A percentile compares a stretch with the other conserved stretches of the same genome.
Conservation (phyloP, 768 basidiomycete species). For the Sporobolomyces pararoseus region DNA sequence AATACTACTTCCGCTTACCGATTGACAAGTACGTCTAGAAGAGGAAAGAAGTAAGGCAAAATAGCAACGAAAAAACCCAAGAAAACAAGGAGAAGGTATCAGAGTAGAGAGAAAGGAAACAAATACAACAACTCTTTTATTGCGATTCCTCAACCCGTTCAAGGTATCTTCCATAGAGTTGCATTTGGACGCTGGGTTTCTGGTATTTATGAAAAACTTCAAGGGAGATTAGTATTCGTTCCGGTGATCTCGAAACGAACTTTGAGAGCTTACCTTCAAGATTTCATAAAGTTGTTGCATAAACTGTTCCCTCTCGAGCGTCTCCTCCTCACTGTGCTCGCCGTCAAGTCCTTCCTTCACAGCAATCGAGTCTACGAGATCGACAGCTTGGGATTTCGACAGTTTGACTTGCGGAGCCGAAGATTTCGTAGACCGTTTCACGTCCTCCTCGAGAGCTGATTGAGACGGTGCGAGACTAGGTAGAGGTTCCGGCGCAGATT, state of each 20-base stretch:
- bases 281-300: constrained; percentile 7
- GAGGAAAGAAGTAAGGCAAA: too few relatives aligned
- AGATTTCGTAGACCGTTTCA: background rate
- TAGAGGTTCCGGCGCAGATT: background rate
- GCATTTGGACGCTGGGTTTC: constrained; percentile 31
- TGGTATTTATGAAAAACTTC: background rate
- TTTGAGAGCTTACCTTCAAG: constrained; percentile 19
- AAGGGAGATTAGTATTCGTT: too few relatives aligned
- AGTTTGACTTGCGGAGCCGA: too few relatives aligned
- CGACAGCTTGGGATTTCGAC: background rate
- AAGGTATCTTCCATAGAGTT: constrained; percentile 38
- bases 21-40: too few relatives aligned
- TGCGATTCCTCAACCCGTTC: constrained; percentile 19
- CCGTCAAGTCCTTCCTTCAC: background rate
- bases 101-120: too few relatives aligned
- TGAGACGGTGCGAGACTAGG: constrained; percentile 10
- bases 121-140: too few relatives aligned
- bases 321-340: background rate
- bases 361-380: background rate
- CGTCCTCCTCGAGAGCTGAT: background rate
- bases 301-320: constrained; percentile 23
- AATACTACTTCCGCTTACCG: too few relatives aligned
- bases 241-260: too few relatives aligned
- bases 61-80: too few relatives aligned
- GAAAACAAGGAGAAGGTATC: too few relatives aligned